phyloP scores from a whole-genome alignment of 371 early-diverging fungal species.

The Rhizomucor miehei region DNA sequence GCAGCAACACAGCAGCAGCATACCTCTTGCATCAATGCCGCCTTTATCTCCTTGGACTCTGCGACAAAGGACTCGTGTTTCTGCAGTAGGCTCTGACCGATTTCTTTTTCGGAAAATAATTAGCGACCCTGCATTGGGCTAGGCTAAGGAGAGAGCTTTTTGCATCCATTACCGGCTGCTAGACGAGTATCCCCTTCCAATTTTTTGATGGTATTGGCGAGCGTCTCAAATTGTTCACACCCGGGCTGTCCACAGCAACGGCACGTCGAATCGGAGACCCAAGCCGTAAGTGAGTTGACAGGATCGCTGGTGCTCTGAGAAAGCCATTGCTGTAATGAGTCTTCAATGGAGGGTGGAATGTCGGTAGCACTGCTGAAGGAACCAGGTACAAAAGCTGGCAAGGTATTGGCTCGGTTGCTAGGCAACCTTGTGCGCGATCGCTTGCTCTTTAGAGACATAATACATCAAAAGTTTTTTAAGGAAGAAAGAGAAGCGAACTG shows the following conservation, averaged over 20 bases:
- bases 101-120: conserved; percentile 19
- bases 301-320: conserved; percentile 21
- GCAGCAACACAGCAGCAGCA: too few species aligned
- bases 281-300: conserved; percentile 8
- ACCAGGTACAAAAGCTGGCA: neutral
- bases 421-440: neutral
- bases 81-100: conserved; percentile 43
- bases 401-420: neutral
- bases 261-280: conserved; percentile 21
- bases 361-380: neutral
- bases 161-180: conserved; percentile 39
- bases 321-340: conserved; percentile 42
- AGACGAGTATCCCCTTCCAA: conserved; percentile 40
- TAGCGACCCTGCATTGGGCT: too few species aligned
- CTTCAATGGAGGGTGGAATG: conserved; percentile 22
- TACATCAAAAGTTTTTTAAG: too few species aligned
- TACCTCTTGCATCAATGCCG: conserved; percentile 34
- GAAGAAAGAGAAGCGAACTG: too few species aligned
- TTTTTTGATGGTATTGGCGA: conserved; percentile 30
- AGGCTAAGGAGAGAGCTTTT: too few species aligned
- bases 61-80: conserved; percentile 38
- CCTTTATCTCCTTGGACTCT: conserved; percentile 26
- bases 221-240: conserved; percentile 27
- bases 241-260: conserved; percentile 31
- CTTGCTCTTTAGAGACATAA: neutral